Evolutionary conservation across 1,284 basidiomycete genomes (phyloP).

Genomic region (Moesziomyces antarcticus): DNA sequence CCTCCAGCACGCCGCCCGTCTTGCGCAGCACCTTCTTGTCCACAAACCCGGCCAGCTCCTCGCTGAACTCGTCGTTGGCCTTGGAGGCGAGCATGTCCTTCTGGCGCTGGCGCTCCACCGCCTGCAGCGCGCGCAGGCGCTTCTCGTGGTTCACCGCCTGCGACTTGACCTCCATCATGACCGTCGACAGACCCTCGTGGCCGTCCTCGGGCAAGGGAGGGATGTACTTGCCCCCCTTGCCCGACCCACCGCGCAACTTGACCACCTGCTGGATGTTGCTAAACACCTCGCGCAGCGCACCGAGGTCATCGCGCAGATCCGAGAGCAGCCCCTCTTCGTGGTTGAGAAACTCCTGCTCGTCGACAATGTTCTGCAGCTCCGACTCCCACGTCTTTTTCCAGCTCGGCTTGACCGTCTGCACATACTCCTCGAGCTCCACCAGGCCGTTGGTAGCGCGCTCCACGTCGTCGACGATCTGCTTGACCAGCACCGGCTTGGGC

Average conservation of each 20-base stretch:
- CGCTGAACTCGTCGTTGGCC: conserved; percentile 63
- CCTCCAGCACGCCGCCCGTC: conserved; percentile 63
- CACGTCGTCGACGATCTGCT: conserved; percentile 80
- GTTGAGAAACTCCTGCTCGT: conserved; percentile 91
- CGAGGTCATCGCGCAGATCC: conserved; percentile 63
- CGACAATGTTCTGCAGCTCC: conserved; percentile 94
- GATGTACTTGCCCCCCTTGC: conserved; percentile 52
- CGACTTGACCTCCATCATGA: conserved; percentile 66
- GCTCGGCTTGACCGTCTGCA: conserved; percentile 89
- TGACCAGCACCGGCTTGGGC: conserved; percentile 80
- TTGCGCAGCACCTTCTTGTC: conserved; percentile 64
- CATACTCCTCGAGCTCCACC: conserved; percentile 82
- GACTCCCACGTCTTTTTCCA: conserved; percentile 99
- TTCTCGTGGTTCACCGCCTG: conserved; percentile 66
- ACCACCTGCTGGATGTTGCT: conserved; percentile 67
- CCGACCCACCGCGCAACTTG: conserved; percentile 54
- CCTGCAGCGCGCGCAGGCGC: conserved; percentile 63
- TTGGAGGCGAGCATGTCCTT: conserved; percentile 52
- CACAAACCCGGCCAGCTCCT: conserved; percentile 65
- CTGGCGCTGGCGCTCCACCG: conserved; percentile 61
- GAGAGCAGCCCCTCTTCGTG: conserved; percentile 64
- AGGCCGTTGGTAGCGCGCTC: conserved; percentile 78
- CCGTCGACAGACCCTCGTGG: conserved; percentile 63
- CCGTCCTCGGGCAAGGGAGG: conserved; percentile 64
- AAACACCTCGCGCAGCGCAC: conserved; percentile 63